phyloP scores from a whole-genome alignment of 75 land plant species.

The Ceratopteris richardii region DNA sequence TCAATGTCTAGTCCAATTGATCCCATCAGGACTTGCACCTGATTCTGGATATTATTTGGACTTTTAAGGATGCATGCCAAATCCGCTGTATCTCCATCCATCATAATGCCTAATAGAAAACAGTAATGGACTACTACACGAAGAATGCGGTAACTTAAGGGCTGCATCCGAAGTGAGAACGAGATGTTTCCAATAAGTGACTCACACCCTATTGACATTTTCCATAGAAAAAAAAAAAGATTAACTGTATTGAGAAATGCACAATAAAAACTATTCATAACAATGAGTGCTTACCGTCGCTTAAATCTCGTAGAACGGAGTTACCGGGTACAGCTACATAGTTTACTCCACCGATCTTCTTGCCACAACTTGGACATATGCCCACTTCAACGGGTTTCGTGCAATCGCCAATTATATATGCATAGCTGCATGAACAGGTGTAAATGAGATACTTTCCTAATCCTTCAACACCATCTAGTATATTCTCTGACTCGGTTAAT shows the following conservation, averaged over 20 bases:
- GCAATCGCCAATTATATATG: constrained; percentile 20
- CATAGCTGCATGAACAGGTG: constrained; percentile 9
- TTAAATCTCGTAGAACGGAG: neutral
- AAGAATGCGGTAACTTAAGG: constrained; percentile 14
- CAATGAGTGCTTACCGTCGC: neutral
- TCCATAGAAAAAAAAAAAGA: too few relatives aligned
- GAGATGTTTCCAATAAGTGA: constrained; percentile 9
- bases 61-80: constrained; percentile 4
- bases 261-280: too few relatives aligned
- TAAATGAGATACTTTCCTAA: constrained; percentile 7
- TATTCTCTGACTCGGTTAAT: constrained; percentile 13
- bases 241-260: too few relatives aligned
- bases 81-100: neutral
- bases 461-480: constrained; percentile 6
- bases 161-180: neutral
- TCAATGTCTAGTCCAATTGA: constrained; percentile 12
- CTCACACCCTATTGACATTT: too few relatives aligned
- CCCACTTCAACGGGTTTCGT: constrained; percentile 5
- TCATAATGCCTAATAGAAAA: constrained; percentile 5
- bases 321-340: constrained; percentile 8
- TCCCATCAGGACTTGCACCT: neutral
- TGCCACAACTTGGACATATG: constrained; percentile 9
- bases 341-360: constrained; percentile 8
- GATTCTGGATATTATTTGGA: neutral
- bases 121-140: constrained; percentile 14